Conservation (phyloP, 1,139 yeast genomes). For the Taphrina communis region DNA sequence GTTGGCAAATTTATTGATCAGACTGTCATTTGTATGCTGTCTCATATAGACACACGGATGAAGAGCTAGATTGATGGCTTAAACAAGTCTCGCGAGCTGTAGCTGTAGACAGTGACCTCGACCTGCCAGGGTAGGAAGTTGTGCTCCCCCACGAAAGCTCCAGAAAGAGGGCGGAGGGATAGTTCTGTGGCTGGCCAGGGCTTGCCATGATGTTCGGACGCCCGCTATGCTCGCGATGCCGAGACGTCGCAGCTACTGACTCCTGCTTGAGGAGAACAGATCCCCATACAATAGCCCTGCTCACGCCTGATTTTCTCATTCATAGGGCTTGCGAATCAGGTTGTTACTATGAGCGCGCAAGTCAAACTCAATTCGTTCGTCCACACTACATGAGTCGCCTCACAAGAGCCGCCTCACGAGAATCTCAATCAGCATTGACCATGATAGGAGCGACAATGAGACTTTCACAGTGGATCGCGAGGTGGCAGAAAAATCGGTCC, state of each 20-base stretch:
- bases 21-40: too few species aligned
- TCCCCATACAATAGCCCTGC: too few species aligned
- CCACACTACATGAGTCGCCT: background rate
- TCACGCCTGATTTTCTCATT: too few species aligned
- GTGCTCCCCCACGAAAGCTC: background rate
- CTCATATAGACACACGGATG: too few species aligned
- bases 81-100: too few species aligned
- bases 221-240: slow-evolving; percentile 2
- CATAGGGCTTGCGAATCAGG: too few species aligned
- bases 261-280: background rate
- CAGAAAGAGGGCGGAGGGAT: background rate
- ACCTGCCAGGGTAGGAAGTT: background rate
- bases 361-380: slow-evolving; percentile 31
- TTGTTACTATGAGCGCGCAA: slow-evolving; percentile 18
- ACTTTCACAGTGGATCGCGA: slow-evolving; percentile 60
- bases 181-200: background rate
- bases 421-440: background rate
- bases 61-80: too few species aligned
- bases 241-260: background rate
- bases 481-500: slow-evolving; percentile 86
- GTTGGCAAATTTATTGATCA: too few species aligned
- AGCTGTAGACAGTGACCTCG: too few species aligned
- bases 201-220: slow-evolving; percentile 8
- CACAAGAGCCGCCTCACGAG: background rate
- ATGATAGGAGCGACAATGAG: slow-evolving; percentile 53